Conservation (phyloP, 116 monocot species). For the Iris pallida region DNA sequence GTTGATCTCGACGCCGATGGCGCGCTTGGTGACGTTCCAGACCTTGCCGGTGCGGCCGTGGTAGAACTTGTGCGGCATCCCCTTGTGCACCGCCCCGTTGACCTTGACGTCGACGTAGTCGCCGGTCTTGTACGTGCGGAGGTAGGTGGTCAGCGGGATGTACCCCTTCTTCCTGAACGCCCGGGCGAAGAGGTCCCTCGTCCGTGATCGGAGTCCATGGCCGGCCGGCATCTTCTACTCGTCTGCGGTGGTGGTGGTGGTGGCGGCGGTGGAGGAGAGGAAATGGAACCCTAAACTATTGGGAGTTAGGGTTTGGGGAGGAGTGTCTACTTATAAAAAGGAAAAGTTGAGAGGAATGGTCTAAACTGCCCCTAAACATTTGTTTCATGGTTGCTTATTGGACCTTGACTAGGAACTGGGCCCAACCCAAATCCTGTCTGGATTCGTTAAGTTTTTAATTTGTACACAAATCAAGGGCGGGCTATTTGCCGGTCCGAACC, state of each 20-base stretch:
- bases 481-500: too few species aligned
- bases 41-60: conserved; percentile 24
- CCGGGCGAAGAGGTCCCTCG: conserved; percentile 46
- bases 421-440: too few species aligned
- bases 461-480: too few species aligned
- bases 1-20: conserved; percentile 48
- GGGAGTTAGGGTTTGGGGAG: too few species aligned
- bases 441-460: too few species aligned
- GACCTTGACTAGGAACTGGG: too few species aligned
- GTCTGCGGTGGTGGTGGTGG: not conserved
- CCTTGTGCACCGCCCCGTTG: conserved; percentile 39
- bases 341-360: too few species aligned
- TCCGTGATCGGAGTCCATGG: conserved; percentile 46
- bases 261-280: not conserved
- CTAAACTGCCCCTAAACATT: too few species aligned
- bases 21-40: conserved; percentile 45
- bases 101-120: conserved; percentile 34
- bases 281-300: not conserved
- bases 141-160: conserved; percentile 52
- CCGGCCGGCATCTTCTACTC: conserved; percentile 45
- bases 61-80: conserved; percentile 40
- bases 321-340: too few species aligned
- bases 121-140: conserved; percentile 52
- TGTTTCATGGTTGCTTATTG: too few species aligned
- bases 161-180: conserved; percentile 66